A percentile compares a stretch with the other conserved stretches of the same genome.
phyloP scores from a whole-genome alignment of 345 rosid genomes.

The Populus simonii region DNA sequence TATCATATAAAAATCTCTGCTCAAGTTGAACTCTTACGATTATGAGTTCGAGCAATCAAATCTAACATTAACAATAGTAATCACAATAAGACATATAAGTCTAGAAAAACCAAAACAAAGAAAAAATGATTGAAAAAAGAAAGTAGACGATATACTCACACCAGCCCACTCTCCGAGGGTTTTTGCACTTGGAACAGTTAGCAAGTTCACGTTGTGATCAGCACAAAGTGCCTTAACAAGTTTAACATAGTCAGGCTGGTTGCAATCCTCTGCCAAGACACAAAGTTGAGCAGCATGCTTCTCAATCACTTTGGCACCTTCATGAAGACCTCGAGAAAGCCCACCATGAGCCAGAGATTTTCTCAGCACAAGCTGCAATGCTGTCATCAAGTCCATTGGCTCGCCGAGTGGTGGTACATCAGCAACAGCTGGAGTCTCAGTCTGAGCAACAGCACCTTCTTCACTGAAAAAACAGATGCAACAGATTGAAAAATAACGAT shows the following conservation, averaged over 20 bases:
- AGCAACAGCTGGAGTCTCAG: slow-evolving; percentile 28
- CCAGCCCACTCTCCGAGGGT: slow-evolving; percentile 95
- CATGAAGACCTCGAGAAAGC: slow-evolving; percentile 70
- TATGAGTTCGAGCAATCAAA: background rate
- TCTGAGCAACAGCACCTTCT: slow-evolving; percentile 47
- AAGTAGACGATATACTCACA: slow-evolving; percentile 36
- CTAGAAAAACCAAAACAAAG: background rate
- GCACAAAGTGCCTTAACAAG: slow-evolving; percentile 76
- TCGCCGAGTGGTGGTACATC: slow-evolving; percentile 51
- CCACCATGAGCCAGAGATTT: slow-evolving; percentile 72
- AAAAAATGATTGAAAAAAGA: background rate
- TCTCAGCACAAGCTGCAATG: slow-evolving; percentile 69
- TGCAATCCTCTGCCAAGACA: slow-evolving; percentile 81
- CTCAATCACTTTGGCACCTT: slow-evolving; percentile 73
- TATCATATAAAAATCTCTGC: background rate
- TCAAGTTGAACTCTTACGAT: background rate
- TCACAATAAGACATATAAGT: background rate
- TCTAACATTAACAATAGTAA: background rate
- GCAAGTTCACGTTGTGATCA: slow-evolving; percentile 57
- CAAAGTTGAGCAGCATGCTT: slow-evolving; percentile 70
- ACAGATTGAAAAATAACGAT: background rate
- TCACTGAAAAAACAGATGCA: slow-evolving; percentile 39
- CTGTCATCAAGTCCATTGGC: slow-evolving; percentile 74
- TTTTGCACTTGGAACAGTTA: slow-evolving; percentile 78
- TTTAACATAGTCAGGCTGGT: slow-evolving; percentile 79